Conservation (phyloP, 257 asterid genomes). For the Coffea eugenioides region DNA sequence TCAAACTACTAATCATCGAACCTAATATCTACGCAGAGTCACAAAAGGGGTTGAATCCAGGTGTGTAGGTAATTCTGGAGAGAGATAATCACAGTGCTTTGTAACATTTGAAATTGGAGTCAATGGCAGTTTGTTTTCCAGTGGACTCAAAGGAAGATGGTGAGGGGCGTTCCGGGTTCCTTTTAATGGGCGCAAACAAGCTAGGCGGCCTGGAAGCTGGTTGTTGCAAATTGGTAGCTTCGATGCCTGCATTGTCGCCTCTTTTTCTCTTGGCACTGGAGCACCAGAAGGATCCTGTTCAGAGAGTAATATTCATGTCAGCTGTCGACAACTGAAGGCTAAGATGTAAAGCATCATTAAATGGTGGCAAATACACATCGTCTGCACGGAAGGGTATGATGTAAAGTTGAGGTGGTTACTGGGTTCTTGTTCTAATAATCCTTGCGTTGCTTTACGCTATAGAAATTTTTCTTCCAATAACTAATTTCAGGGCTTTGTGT, state of each 20-base stretch:
- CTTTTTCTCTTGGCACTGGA: constrained; percentile 64
- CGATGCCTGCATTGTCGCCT: constrained; percentile 35
- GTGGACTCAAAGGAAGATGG: constrained; percentile 48
- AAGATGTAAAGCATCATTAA: background rate
- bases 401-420: background rate
- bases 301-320: background rate
- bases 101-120: constrained; percentile 34
- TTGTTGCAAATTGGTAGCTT: constrained; percentile 72
- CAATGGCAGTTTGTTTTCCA: constrained; percentile 49
- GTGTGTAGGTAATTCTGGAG: constrained; percentile 42
- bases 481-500: background rate
- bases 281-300: constrained; percentile 70
- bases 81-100: constrained; percentile 32
- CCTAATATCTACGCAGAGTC: constrained; percentile 40
- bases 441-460: too few species aligned
- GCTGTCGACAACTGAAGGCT: background rate
- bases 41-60: constrained; percentile 53
- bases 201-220: constrained; percentile 50
- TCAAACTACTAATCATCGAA: too few species aligned
- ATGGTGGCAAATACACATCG: background rate
- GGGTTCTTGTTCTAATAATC: background rate
- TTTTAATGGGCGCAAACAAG: constrained; percentile 56
- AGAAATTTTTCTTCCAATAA: too few species aligned
- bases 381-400: background rate
- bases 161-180: constrained; percentile 22